phyloP scores from a whole-genome alignment of 441 rosid species.

The Gossypium lobatum region DNA sequence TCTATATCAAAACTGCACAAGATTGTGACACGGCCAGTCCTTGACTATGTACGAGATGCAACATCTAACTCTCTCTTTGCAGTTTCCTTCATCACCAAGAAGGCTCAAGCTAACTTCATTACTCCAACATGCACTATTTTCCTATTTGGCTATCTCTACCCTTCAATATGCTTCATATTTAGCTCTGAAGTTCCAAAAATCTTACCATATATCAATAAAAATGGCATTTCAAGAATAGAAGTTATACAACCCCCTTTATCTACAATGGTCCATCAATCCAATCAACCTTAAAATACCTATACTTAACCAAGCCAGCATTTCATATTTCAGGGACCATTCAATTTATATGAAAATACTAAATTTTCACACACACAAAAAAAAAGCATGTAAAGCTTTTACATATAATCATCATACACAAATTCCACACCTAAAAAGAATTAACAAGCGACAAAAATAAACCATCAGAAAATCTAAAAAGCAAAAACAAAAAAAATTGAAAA shows the following conservation, averaged over 20 bases:
- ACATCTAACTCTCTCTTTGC: neutral
- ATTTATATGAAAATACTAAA: neutral
- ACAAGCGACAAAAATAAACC: neutral
- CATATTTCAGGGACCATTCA: neutral
- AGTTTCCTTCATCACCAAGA: neutral
- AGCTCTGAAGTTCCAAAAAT: neutral
- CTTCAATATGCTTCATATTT: neutral
- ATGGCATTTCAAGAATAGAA: neutral
- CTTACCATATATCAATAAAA: neutral
- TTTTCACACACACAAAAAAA: neutral
- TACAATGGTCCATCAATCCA: neutral
- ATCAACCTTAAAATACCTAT: neutral
- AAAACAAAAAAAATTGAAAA: neutral
- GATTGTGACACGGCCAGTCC: neutral
- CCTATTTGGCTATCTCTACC: neutral
- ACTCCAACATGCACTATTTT: neutral
- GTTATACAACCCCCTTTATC: neutral
- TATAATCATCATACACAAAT: neutral
- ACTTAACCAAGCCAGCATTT: neutral
- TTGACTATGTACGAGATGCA: constrained; percentile 7
- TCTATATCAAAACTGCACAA: neutral
- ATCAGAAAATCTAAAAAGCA: neutral
- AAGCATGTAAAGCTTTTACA: neutral
- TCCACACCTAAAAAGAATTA: neutral
- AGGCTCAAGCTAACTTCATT: neutral